Evolutionary conservation across 768 basidiomycete species (phyloP), one percentile per base, ranked within the genome.

Genomic region (Filobasidium floriforme): DNA sequence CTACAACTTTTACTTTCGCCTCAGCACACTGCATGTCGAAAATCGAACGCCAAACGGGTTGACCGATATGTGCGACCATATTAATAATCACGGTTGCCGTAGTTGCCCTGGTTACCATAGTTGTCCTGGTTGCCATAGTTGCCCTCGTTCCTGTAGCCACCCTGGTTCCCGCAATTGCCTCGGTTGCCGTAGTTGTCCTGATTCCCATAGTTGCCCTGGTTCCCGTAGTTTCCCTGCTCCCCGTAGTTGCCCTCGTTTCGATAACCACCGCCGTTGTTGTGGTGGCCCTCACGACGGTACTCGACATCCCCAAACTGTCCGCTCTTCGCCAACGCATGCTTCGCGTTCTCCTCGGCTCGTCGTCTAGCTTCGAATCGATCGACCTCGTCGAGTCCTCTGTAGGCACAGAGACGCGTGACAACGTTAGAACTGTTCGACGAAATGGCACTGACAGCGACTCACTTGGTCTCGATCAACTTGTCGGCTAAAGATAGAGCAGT

Each of bases 381-480:
- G 32, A 65, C 63, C 15, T 43, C 41, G n/a, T 55, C 28, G 7
- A 65, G 41, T 28, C 63, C 63, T 51, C 63, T 65, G 41, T 19
- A 24, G n/a, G 26, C n/a, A 24, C 24, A 40, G 51, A 46, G 19
- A 37, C 14, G 29, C n/a, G 54, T 2, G 4, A 5, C 46, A 12
- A 49, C 18, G 5, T 22, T 18, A 49, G 18, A 12, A 9, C 9
- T 9, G 32, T 3, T 37, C 9, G 32, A 37, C 32, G 32, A 37
- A 32, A 24, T 37, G 19, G 9, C 24, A 15, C 15, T 15, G 18
- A 12, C 4, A 19, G 52, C 44, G 10, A n/a, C n/a, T n/a, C 28
- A 60, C 59, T 63, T 63, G 28, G 66, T 67, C 44, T 67, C 66
- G 62, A 67, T 67, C 26, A 67, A 37, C 49, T 67, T 67, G 59